Evolutionary conservation across 2,329 filamentous ascomycete species (phyloP).

Genomic region (Penicillium nordicum): DNA sequence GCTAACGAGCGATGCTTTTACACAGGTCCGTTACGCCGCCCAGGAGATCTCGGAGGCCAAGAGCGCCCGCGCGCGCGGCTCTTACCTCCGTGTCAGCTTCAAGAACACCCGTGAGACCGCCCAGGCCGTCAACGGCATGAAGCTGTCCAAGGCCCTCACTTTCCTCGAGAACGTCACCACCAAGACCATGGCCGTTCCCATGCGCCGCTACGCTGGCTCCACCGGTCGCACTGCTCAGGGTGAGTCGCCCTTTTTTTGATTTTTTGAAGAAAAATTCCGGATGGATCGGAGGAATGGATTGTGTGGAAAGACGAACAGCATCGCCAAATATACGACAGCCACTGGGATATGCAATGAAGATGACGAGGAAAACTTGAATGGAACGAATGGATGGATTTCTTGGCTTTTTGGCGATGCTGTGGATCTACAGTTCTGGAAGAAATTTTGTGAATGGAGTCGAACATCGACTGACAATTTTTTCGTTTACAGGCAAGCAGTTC

Average conservation of each 20-base stretch:
- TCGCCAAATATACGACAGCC: constrained; percentile 9
- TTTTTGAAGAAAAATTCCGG: constrained; percentile 10
- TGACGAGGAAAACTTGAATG: not conserved
- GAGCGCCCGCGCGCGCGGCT: constrained; percentile 96
- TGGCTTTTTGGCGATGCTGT: constrained; percentile 9
- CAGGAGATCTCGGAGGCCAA: constrained; percentile 82
- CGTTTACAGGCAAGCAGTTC: constrained; percentile 83
- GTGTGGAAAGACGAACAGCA: constrained; percentile 2
- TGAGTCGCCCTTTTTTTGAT: constrained; percentile 54
- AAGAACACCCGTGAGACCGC: constrained; percentile 99
- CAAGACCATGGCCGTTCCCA: constrained; percentile 96
- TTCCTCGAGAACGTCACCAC: constrained; percentile 98
- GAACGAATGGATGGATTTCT: not conserved
- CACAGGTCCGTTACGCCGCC: constrained; percentile 91
- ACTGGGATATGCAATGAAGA: not conserved
- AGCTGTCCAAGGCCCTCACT: constrained; percentile 86
- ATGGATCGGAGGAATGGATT: constrained; percentile 12
- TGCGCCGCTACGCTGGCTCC: constrained; percentile 95
- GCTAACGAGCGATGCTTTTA: constrained; percentile 30
- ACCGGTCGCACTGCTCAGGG: constrained; percentile 96
- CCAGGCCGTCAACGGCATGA: constrained; percentile 99
- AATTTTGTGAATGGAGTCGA: constrained; percentile 3
- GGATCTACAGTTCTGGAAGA: constrained; percentile 4
- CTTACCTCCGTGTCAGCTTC: constrained; percentile 98
- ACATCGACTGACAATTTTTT: constrained; percentile 17